These are phyloP conservation scores for Vanrija pseudolonga DNA, from an alignment of 1,284 basidiomycete genomes.

Conservation along the genomic window DNA sequence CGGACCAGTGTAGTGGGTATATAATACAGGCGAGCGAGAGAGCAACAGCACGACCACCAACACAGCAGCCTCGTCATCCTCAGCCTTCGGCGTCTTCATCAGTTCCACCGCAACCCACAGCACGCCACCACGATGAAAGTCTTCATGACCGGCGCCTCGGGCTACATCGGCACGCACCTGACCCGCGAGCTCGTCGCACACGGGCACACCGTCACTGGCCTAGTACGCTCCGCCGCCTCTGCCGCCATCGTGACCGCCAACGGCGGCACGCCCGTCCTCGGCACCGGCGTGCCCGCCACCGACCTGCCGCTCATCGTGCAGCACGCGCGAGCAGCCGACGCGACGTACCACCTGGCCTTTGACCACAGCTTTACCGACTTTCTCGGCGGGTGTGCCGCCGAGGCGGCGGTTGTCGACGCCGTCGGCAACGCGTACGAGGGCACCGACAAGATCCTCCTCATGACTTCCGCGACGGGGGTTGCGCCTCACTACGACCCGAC, in stretches of 20 bases:
- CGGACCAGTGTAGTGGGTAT: too few species aligned
- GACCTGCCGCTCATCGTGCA: slow-evolving; percentile 26
- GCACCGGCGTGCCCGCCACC: slow-evolving; percentile 2
- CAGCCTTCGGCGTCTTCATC: too few species aligned
- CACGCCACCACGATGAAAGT: slow-evolving; percentile 29
- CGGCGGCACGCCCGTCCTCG: slow-evolving; percentile 21
- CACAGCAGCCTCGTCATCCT: too few species aligned
- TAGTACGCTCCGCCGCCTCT: slow-evolving; percentile 24
- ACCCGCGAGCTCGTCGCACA: slow-evolving; percentile 18
- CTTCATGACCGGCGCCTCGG: slow-evolving; percentile 37
- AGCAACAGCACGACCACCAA: too few species aligned
- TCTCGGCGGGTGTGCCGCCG: slow-evolving; percentile 7
- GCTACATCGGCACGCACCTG: slow-evolving; percentile 27
- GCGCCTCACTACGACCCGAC: background rate
- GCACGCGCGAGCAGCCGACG: slow-evolving; percentile 24
- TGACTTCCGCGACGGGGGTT: slow-evolving; percentile 10
- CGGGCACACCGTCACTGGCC: slow-evolving; percentile 29
- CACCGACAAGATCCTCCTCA: slow-evolving; percentile 20
- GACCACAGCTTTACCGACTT: slow-evolving; percentile 20
- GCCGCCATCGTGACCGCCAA: slow-evolving; percentile 16
- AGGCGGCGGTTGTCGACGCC: slow-evolving; percentile 18
- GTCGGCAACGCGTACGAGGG: slow-evolving; percentile 15
- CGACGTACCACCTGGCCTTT: slow-evolving; percentile 36
- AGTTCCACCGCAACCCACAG: too few species aligned
- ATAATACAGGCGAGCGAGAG: too few species aligned